phyloP scores from a whole-genome alignment of 345 rosid genomes.

The Nasturtium officinale region DNA sequence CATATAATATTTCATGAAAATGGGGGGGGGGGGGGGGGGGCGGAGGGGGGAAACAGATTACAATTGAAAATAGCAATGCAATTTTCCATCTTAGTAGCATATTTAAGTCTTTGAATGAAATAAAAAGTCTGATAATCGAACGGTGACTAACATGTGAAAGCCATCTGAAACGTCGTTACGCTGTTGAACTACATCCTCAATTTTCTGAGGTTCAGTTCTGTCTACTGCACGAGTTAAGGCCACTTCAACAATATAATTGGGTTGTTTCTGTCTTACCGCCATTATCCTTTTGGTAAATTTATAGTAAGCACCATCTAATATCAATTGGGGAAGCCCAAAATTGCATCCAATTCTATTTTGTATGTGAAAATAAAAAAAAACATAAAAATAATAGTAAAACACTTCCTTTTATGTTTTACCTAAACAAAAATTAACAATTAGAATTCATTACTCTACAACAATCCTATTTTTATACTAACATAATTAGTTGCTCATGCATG shows the following conservation, averaged over 20 bases:
- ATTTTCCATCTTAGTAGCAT: conserved; percentile 4
- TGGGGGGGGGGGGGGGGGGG: no score
- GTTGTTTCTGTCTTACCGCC: conserved; percentile 46
- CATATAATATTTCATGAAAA: no score
- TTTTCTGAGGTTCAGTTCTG: conserved; percentile 4
- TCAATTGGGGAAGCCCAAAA: conserved; percentile 59
- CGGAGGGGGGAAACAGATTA: no score
- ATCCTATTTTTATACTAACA: background rate
- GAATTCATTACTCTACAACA: background rate
- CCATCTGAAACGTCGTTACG: conserved; percentile 3
- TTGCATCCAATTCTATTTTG: conserved; percentile 78
- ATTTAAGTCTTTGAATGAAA: background rate
- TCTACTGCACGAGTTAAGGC: conserved; percentile 47
- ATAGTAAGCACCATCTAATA: conserved; percentile 63
- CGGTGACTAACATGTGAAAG: background rate
- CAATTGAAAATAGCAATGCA: background rate
- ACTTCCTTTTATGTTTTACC: background rate
- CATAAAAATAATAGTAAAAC: background rate
- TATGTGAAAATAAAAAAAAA: conserved; percentile 43
- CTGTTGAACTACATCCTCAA: background rate
- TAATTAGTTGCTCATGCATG: background rate
- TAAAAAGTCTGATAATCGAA: conserved; percentile 3
- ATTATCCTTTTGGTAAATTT: conserved; percentile 57
- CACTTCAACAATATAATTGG: conserved; percentile 9
- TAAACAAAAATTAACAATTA: background rate